Percentiles rank a stretch among this genome's conserved stretches.
Evolutionary conservation across 495 filamentous ascomycete genomes (phyloP).

Genomic region (Penicillium steckii): DNA sequence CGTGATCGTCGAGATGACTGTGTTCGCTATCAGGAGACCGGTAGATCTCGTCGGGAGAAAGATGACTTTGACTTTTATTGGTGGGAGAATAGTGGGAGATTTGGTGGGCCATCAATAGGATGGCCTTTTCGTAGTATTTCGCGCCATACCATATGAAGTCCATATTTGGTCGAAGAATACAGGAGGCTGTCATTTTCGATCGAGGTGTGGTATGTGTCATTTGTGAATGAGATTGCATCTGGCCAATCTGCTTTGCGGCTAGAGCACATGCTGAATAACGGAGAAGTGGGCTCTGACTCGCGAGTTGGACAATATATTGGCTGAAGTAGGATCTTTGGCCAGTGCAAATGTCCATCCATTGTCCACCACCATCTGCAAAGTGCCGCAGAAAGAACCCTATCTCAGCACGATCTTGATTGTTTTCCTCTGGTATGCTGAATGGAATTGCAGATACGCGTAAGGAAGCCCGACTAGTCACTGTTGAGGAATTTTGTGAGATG

Average conservation of each 20-base stretch:
- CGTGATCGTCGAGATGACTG: conserved; percentile 2
- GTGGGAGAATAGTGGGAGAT: conserved; percentile 6
- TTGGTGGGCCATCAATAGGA: conserved; percentile 16
- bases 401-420: conserved; percentile 14
- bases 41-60: conserved; percentile 15
- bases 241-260: conserved; percentile 22
- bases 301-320: conserved; percentile 9
- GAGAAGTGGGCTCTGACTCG: conserved; percentile 10
- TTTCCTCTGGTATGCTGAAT: conserved; percentile 4
- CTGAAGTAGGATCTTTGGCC: conserved; percentile 16
- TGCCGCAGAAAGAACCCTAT: conserved; percentile 20
- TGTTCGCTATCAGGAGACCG: background rate
- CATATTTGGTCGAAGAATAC: conserved; percentile 2
- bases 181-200: conserved; percentile 6
- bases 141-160: conserved; percentile 26
- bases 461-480: background rate
- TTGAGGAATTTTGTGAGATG: background rate
- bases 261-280: conserved; percentile 22
- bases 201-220: background rate
- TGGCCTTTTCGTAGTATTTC: conserved; percentile 27
- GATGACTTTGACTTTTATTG: background rate
- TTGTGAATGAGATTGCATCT: conserved; percentile 11
- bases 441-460: background rate
- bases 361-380: conserved; percentile 12
- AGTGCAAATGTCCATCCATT: conserved; percentile 19